phyloP scores from a whole-genome alignment of 2,329 filamentous ascomycete species.

The Akanthomyces lecanii region DNA sequence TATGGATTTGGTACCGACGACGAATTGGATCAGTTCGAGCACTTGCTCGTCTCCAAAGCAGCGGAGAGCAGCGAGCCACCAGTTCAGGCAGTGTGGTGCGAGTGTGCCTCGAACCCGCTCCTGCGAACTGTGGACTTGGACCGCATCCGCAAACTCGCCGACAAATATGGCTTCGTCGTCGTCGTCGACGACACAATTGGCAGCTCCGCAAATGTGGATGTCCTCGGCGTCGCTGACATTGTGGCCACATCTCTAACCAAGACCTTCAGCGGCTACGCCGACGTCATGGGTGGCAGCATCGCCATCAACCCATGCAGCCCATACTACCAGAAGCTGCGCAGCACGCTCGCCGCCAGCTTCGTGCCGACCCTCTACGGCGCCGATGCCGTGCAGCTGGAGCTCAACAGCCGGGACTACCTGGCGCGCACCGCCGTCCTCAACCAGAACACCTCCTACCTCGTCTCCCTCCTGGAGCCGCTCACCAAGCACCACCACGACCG shows the following conservation, averaged over 20 bases:
- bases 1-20: constrained; percentile 40
- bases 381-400: constrained; percentile 43
- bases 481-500: constrained; percentile 23
- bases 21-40: constrained; percentile 42
- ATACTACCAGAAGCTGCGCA: constrained; percentile 35
- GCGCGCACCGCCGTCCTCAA: constrained; percentile 37
- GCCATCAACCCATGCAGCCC: constrained; percentile 45
- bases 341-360: constrained; percentile 23
- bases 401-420: constrained; percentile 43
- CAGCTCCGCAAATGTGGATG: constrained; percentile 47
- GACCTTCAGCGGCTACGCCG: constrained; percentile 52
- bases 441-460: constrained; percentile 41
- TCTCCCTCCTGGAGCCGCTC: constrained; percentile 30
- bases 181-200: constrained; percentile 46
- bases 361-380: background rate
- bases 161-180: constrained; percentile 42
- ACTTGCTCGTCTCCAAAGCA: constrained; percentile 40
- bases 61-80: constrained; percentile 40
- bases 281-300: constrained; percentile 50
- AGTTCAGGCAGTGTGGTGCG: constrained; percentile 18
- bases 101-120: constrained; percentile 28
- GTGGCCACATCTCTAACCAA: constrained; percentile 54
- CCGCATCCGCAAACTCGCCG: constrained; percentile 36
- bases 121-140: constrained; percentile 31
- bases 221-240: constrained; percentile 45